A percentile compares a stretch with the other conserved stretches of the same genome.
Evolutionary conservation across 148 eudicot species (phyloP).

Genomic region (Nyssa sinensis): DNA sequence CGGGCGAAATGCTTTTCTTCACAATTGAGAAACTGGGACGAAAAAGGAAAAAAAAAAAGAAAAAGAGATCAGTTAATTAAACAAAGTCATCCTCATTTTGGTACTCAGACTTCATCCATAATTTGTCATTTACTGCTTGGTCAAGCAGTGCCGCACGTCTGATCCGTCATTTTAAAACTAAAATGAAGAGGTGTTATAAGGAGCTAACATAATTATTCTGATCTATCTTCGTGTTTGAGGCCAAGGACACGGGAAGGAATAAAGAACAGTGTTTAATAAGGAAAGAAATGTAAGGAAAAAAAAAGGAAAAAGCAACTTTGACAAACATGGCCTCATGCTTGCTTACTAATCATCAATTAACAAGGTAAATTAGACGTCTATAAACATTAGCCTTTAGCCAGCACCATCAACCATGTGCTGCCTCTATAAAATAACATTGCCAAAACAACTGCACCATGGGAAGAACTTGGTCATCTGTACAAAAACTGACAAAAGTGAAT

Average conservation of each 20-base stretch:
- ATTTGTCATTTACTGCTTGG: constrained; percentile 8
- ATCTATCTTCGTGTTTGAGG: constrained; percentile 16
- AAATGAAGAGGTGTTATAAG: constrained; percentile 14
- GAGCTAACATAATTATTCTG: not conserved
- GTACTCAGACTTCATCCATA: not conserved
- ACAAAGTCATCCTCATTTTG: not conserved
- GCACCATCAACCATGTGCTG: constrained; percentile 20
- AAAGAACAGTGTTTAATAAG: constrained; percentile 16
- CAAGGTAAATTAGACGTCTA: not conserved
- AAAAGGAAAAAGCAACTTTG: constrained; percentile 24
- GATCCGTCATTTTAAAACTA: not conserved
- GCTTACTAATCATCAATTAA: constrained; percentile 12
- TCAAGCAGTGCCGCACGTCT: constrained; percentile 7
- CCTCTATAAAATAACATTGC: not conserved
- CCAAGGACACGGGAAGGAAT: constrained; percentile 16
- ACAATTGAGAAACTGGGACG: not conserved
- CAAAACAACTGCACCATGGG: not conserved
- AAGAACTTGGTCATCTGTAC: constrained; percentile 15
- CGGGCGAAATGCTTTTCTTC: not conserved
- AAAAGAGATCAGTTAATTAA: not conserved
- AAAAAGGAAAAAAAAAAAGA: not conserved
- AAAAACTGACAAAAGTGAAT: constrained; percentile 12
- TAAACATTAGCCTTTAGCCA: not conserved
- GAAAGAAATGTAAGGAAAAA: constrained; percentile 9
- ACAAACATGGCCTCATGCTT: constrained; percentile 35